Percentiles rank a stretch among this genome's conserved stretches.
phyloP scores from a whole-genome alignment of 2,329 filamentous ascomycete genomes.

The Samsoniella hepiali region DNA sequence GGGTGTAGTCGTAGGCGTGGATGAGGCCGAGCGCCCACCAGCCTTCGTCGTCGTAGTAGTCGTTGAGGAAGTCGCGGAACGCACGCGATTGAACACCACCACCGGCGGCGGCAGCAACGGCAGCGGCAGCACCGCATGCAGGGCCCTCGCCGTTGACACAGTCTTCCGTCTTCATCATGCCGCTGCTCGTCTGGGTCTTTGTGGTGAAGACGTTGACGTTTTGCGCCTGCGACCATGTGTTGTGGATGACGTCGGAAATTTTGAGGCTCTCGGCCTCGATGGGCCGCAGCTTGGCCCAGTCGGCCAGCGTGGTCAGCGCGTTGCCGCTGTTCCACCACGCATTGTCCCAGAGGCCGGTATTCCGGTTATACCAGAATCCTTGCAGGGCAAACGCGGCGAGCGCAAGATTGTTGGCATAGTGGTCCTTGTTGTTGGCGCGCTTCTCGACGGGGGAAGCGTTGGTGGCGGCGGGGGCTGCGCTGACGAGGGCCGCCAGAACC shows the following conservation, averaged over 20 bases:
- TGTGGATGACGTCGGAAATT: conserved; percentile 40
- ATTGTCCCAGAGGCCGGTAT: conserved; percentile 60
- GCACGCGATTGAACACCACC: conserved; percentile 16
- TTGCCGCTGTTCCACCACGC: conserved; percentile 75
- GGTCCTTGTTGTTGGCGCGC: neutral
- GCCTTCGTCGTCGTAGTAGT: conserved; percentile 57
- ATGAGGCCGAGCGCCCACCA: conserved; percentile 63
- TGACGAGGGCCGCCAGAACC: neutral
- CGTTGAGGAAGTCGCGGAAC: conserved; percentile 46
- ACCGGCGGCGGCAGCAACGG: neutral
- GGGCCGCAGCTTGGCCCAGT: conserved; percentile 43
- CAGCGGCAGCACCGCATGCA: neutral
- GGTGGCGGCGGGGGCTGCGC: neutral
- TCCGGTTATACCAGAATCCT: conserved; percentile 53
- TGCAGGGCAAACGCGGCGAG: conserved; percentile 5
- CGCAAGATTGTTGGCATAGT: neutral
- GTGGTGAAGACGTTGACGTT: conserved; percentile 34
- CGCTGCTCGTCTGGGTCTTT: conserved; percentile 36
- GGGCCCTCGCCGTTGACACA: conserved; percentile 26
- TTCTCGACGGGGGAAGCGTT: neutral
- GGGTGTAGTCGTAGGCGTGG: conserved; percentile 53
- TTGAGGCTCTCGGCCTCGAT: conserved; percentile 36
- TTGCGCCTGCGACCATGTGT: conserved; percentile 46
- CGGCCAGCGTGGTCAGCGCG: conserved; percentile 58
- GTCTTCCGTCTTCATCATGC: conserved; percentile 39